These are phyloP conservation scores for Deakozyma indianensis DNA, from an alignment of 805 yeast species.

Conservation along the genomic window DNA sequence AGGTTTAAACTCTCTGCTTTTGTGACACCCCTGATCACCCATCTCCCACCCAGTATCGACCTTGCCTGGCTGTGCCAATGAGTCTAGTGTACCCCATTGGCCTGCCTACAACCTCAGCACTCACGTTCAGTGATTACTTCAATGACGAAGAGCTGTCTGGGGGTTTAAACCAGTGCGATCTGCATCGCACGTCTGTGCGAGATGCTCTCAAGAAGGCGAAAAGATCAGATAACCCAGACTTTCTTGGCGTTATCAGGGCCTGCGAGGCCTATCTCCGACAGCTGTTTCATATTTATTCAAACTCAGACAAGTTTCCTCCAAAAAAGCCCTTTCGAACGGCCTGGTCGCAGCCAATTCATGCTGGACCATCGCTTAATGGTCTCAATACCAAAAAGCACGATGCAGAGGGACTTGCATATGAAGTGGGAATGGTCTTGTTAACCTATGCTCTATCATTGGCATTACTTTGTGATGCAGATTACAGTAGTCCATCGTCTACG, in stretches of 20 bases:
- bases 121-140: not conserved
- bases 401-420: not conserved
- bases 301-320: not conserved
- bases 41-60: no score
- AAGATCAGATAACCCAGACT: not conserved
- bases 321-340: not conserved
- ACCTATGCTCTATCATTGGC: not conserved
- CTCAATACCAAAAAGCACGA: not conserved
- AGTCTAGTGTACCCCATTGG: not conserved
- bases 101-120: not conserved
- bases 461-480: not conserved
- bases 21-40: no score
- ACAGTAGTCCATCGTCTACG: not conserved
- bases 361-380: not conserved
- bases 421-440: not conserved
- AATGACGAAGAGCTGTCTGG: not conserved
- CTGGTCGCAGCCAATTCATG: not conserved
- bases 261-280: not conserved
- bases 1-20: no score
- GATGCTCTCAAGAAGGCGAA: not conserved
- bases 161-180: not conserved
- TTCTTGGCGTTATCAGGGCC: not conserved
- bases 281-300: not conserved
- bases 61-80: no score
- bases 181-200: not conserved